phyloP scores from a whole-genome alignment of 2,329 filamentous ascomycete species.

The Alternaria sp. region DNA sequence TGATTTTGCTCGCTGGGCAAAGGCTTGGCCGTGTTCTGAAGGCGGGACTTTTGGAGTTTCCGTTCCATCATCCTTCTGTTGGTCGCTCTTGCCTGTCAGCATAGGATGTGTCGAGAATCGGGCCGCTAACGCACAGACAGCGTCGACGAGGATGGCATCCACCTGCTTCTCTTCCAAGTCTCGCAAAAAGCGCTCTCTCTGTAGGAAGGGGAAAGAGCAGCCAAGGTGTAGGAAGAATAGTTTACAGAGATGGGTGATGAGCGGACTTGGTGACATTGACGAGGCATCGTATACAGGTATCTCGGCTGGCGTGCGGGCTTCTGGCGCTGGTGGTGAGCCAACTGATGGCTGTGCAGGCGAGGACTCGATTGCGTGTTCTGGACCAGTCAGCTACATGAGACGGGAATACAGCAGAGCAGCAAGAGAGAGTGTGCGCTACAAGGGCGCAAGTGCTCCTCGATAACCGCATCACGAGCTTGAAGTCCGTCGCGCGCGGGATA shows the following conservation, averaged over 20 bases:
- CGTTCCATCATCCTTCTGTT: constrained; percentile 46
- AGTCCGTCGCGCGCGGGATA: background rate
- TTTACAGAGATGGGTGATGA: constrained; percentile 79
- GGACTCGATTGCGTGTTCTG: constrained; percentile 42
- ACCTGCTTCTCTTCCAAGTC: constrained; percentile 81
- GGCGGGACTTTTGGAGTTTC: constrained; percentile 43
- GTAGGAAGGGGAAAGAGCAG: constrained; percentile 85
- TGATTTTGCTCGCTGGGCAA: constrained; percentile 83
- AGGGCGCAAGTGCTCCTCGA: background rate
- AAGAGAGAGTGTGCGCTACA: constrained; percentile 6
- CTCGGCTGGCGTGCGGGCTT: constrained; percentile 54
- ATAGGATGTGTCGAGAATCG: constrained; percentile 74
- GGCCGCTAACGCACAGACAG: constrained; percentile 82
- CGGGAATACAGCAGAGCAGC: background rate
- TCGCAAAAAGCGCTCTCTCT: constrained; percentile 74
- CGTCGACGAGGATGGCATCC: constrained; percentile 85
- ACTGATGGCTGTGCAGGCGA: constrained; percentile 44
- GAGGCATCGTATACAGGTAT: constrained; percentile 81
- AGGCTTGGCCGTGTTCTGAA: constrained; percentile 77
- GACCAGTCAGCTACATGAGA: constrained; percentile 8
- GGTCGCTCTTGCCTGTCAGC: constrained; percentile 60
- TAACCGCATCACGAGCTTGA: background rate
- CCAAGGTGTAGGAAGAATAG: constrained; percentile 84
- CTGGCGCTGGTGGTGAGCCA: constrained; percentile 40
- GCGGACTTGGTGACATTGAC: constrained; percentile 71